These are phyloP conservation scores for Geotrichum restrictum DNA, from an alignment of 1,139 yeast species.

Conservation along the genomic window DNA sequence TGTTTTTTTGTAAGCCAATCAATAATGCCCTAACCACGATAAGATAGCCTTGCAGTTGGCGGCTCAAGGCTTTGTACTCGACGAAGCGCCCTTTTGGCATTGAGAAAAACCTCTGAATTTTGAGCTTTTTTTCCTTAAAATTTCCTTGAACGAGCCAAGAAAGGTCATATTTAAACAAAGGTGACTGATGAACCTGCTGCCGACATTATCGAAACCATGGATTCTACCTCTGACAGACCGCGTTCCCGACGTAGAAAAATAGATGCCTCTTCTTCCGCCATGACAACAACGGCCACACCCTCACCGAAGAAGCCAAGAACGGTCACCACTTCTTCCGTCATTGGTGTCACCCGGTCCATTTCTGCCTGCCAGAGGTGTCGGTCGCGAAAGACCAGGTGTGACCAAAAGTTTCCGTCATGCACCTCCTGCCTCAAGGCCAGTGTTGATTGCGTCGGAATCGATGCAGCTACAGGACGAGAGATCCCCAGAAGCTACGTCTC, in stretches of 20 bases:
- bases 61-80: too few species aligned
- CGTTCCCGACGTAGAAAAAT: not conserved
- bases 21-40: too few species aligned
- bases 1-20: too few species aligned
- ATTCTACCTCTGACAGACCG: not conserved
- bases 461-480: slow-evolving; percentile 83
- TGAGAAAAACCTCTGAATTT: too few species aligned
- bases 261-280: not conserved
- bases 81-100: too few species aligned
- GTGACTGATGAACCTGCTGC: not conserved
- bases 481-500: slow-evolving; percentile 77
- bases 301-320: not conserved
- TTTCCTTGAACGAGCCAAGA: too few species aligned
- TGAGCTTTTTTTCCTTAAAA: too few species aligned
- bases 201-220: not conserved
- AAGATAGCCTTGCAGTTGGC: too few species aligned
- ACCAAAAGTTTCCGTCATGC: slow-evolving; percentile 78
- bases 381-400: slow-evolving; percentile 73
- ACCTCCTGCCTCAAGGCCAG: slow-evolving; percentile 63
- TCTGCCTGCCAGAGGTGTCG: slow-evolving; percentile 86
- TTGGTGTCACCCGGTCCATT: slow-evolving; percentile 39
- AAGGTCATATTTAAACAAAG: too few species aligned
- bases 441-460: slow-evolving; percentile 74
- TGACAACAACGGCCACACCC: not conserved
- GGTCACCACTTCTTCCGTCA: not conserved